These are phyloP conservation scores for Eragrostis nindensis DNA, from an alignment of 176 grass and related monocot genomes.

Conservation along the genomic window DNA sequence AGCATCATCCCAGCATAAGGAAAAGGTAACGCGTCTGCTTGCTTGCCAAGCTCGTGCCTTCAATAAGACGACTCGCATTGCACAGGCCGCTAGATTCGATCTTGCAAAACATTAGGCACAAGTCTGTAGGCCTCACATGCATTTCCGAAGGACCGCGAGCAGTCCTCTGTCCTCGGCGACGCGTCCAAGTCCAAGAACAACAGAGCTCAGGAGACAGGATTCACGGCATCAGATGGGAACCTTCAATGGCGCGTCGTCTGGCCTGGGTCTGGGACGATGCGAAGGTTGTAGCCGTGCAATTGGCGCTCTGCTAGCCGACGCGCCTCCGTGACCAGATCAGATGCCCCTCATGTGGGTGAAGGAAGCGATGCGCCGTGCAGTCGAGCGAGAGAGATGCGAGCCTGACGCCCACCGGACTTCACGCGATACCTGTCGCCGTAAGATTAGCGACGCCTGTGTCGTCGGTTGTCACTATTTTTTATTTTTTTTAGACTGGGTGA, in stretches of 20 bases:
- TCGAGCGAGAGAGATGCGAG: neutral
- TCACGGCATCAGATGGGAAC: neutral
- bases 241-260: neutral
- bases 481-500: too few relatives aligned
- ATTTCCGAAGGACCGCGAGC: too few relatives aligned
- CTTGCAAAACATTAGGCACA: too few relatives aligned
- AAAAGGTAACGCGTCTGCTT: neutral
- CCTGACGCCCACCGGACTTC: neutral
- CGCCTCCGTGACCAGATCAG: slow-evolving; percentile 4
- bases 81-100: too few relatives aligned
- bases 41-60: neutral
- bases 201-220: neutral
- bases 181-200: too few relatives aligned
- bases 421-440: neutral
- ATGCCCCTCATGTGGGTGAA: slow-evolving; percentile 35
- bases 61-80: too few relatives aligned
- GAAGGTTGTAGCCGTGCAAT: neutral
- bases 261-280: neutral
- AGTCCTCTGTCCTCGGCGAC: too few relatives aligned
- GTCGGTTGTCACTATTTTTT: too few relatives aligned
- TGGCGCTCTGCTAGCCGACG: neutral
- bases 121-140: too few relatives aligned
- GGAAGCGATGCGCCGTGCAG: neutral
- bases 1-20: neutral
- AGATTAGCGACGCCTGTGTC: neutral